Evolutionary conservation across 2,329 filamentous ascomycete species (phyloP).

Genomic region (Xylaria sp.): DNA sequence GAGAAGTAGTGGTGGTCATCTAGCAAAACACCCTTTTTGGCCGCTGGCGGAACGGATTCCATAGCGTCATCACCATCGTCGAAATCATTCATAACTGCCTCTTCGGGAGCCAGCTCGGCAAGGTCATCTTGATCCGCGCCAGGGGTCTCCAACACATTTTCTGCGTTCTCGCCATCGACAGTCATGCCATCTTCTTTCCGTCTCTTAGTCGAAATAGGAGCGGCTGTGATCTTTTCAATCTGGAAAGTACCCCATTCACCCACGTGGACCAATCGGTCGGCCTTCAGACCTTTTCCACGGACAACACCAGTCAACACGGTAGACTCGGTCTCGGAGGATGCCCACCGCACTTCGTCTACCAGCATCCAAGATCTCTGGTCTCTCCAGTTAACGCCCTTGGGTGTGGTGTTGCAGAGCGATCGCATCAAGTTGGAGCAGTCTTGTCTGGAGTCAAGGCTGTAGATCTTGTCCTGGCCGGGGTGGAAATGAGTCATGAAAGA

Average conservation of each 20-base stretch:
- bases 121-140: conserved; percentile 78
- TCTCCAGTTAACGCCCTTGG: conserved; percentile 92
- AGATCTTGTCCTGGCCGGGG: conserved; percentile 83
- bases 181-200: conserved; percentile 63
- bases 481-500: conserved; percentile 95
- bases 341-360: conserved; percentile 74
- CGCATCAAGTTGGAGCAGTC: conserved; percentile 89
- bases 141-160: conserved; percentile 63
- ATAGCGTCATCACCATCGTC: conserved; percentile 30
- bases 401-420: conserved; percentile 83
- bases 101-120: conserved; percentile 79
- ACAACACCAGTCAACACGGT: conserved; percentile 80
- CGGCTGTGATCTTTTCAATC: conserved; percentile 79
- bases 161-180: conserved; percentile 52
- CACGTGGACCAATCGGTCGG: conserved; percentile 82
- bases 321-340: conserved; percentile 52
- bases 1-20: conserved; percentile 99
- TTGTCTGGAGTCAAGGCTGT: conserved; percentile 80
- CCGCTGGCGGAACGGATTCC: conserved; percentile 42
- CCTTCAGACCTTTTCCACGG: conserved; percentile 79
- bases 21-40: conserved; percentile 80
- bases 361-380: conserved; percentile 96
- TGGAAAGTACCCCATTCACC: conserved; percentile 94
- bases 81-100: conserved; percentile 61
- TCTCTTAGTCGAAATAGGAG: conserved; percentile 59